Conservation (phyloP, 208 protist species). For the Endotrypanum monterogeii region DNA sequence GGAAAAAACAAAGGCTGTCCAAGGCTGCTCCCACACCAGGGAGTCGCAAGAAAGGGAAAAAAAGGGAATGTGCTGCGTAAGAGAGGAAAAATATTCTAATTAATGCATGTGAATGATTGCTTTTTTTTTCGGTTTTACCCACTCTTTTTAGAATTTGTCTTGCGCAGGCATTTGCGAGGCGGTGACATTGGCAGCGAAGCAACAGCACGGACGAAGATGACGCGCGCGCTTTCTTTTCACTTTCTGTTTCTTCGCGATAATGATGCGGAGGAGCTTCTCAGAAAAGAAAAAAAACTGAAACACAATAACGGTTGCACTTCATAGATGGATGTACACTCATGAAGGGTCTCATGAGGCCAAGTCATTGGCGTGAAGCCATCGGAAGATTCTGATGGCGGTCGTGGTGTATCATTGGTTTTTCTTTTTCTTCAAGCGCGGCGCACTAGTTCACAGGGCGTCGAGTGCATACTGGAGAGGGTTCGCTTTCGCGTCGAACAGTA, state of each 20-base stretch:
- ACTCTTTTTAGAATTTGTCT: slow-evolving; percentile 8
- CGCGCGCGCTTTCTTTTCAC: slow-evolving; percentile 12
- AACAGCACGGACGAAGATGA: slow-evolving; percentile 5
- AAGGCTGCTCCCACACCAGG: not conserved
- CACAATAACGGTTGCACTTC: not conserved
- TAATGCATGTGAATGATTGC: slow-evolving; percentile 8
- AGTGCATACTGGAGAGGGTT: not conserved
- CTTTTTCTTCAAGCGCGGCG: not conserved
- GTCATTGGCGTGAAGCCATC: not conserved
- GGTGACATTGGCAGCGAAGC: slow-evolving; percentile 1
- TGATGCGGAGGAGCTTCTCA: slow-evolving; percentile 11
- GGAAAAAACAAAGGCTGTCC: not conserved
- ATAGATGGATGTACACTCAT: not conserved
- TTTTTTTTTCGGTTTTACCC: slow-evolving; percentile 15
- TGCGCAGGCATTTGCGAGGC: slow-evolving; percentile 6
- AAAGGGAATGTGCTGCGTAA: not conserved
- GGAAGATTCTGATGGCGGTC: not conserved
- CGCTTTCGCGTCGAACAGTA: not conserved
- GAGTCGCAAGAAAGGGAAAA: not conserved
- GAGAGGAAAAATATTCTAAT: not conserved
- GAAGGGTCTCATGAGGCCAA: not conserved
- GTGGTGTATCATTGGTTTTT: not conserved
- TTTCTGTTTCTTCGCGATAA: slow-evolving; percentile 5
- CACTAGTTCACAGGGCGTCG: not conserved
- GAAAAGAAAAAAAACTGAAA: slow-evolving; percentile 12